Base-by-base conservation (phyloP, 1,284 basidiomycete genomes). In the Heterobasidion irregulare region DNA sequence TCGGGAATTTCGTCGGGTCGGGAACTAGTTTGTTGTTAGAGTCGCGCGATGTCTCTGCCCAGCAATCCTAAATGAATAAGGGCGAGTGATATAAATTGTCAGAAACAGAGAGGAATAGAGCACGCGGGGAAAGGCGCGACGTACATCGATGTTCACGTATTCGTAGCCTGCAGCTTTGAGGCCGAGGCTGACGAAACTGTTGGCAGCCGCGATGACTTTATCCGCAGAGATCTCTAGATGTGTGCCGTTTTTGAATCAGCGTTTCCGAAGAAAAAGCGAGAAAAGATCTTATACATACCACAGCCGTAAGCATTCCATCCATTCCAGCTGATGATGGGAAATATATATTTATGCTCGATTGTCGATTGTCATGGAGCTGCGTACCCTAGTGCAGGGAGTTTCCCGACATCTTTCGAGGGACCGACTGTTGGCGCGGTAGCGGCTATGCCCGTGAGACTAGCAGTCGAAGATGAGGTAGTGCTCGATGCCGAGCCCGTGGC, bases 141-240 rank as follows among this genome's bases (percentile, higher is more conserved):
- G 34, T 60, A 78, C 78, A 64, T 80, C 79, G 53, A 82, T 78
- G 64, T 80, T 80, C 54, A 81, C 68, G 61, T 80, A 80, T 61
- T 77, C 63, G 55, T 82, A 82, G 3, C 79, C 79, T 12, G 70
- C 77, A 50, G 69, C 69, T 59, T 75, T 74, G 26, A 82, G 67
- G 8, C 79, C 79, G 7, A 79, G 68, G 6, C 72, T 72, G 9
- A 76, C 63, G 53, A 81, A 72, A 38, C 72, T 68, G 54, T 76
- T 74, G 15, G 78, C 79, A 7, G 77, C 77, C 33, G 70, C 70
- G 47, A 80, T 60, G 34, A 82, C 65, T 58, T 75, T 77, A 54
- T 74, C 75, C 74, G 54, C 33, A 43, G 55, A 53, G 12, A 54
- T 56, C 10, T 18, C 57, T 52, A 50, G 32, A 33, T 18, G 26